Conservation (phyloP, 371 early-diverging fungal species). For the Circinella umbellata region DNA sequence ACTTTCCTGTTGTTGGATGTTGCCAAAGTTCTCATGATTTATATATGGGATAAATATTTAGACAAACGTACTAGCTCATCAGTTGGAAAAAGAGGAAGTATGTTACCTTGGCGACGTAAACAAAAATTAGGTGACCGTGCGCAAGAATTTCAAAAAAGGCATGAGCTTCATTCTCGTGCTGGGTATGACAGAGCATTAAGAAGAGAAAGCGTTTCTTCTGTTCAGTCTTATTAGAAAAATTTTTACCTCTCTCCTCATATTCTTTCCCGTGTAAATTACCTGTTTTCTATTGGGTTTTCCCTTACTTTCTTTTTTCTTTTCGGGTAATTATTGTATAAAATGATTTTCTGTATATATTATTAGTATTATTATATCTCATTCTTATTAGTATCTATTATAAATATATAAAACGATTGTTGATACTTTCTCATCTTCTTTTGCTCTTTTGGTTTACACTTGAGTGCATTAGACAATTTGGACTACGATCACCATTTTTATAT, state of each 20-base stretch:
- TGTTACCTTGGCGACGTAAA: constrained; percentile 9
- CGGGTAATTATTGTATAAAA: no score
- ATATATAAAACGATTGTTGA: no score
- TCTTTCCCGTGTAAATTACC: not conserved
- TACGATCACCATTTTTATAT: no score
- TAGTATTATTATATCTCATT: no score
- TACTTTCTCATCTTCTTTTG: no score
- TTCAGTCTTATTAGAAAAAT: constrained; percentile 33
- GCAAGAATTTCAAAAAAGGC: constrained; percentile 24
- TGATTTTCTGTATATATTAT: no score
- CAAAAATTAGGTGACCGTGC: constrained; percentile 12
- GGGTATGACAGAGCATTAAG: constrained; percentile 46
- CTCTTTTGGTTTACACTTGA: no score
- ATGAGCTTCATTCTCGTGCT: constrained; percentile 23
- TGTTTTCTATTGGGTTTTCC: no score
- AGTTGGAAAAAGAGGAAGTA: not conserved
- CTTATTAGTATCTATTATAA: no score
- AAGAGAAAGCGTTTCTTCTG: constrained; percentile 36
- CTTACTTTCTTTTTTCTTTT: no score
- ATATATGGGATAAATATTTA: constrained; percentile 59
- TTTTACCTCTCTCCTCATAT: not conserved
- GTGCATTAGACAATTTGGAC: no score
- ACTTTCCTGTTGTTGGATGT: constrained; percentile 82
- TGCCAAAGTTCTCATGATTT: constrained; percentile 81
- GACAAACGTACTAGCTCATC: not conserved